A percentile compares a stretch with the other conserved stretches of the same genome.
phyloP scores from a whole-genome alignment of 306 rosid genomes.

The Astragalus membranaceus region DNA sequence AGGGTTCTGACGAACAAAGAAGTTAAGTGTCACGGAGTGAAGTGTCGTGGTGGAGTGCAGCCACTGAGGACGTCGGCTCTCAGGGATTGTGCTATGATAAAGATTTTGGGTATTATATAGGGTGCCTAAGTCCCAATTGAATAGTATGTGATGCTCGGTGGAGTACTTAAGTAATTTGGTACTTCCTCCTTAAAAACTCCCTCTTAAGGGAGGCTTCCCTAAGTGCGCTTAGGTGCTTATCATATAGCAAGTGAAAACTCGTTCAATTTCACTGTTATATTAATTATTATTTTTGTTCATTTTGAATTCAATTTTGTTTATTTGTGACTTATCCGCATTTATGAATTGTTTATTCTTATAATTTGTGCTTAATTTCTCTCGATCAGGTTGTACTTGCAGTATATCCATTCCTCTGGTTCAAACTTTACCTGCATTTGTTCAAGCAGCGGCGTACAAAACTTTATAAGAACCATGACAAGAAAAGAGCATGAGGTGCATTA shows the following conservation, averaged over 20 bases:
- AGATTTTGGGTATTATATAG: too few species aligned
- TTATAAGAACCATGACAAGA: constrained; percentile 41
- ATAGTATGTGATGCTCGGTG: too few species aligned
- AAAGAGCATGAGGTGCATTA: constrained; percentile 33
- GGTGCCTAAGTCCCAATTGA: too few species aligned
- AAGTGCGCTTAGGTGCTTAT: neutral
- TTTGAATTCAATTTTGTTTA: neutral
- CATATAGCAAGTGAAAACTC: neutral
- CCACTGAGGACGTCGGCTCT: too few species aligned
- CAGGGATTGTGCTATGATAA: too few species aligned
- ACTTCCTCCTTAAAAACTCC: too few species aligned
- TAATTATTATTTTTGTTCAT: neutral
- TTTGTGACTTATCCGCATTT: neutral
- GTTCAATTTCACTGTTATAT: neutral
- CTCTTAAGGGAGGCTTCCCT: too few species aligned
- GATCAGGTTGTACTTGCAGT: constrained; percentile 60
- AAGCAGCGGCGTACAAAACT: constrained; percentile 80
- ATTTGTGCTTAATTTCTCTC: constrained; percentile 8
- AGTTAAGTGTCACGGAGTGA: too few species aligned
- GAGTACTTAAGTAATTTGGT: too few species aligned
- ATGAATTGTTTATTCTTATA: neutral
- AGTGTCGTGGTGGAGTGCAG: too few species aligned
- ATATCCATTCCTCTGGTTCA: constrained; percentile 75
- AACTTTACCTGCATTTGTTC: constrained; percentile 79
- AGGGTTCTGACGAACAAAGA: too few species aligned